These are phyloP conservation scores for Nasturtium officinale DNA, from an alignment of 345 rosid species.

Conservation along the genomic window DNA sequence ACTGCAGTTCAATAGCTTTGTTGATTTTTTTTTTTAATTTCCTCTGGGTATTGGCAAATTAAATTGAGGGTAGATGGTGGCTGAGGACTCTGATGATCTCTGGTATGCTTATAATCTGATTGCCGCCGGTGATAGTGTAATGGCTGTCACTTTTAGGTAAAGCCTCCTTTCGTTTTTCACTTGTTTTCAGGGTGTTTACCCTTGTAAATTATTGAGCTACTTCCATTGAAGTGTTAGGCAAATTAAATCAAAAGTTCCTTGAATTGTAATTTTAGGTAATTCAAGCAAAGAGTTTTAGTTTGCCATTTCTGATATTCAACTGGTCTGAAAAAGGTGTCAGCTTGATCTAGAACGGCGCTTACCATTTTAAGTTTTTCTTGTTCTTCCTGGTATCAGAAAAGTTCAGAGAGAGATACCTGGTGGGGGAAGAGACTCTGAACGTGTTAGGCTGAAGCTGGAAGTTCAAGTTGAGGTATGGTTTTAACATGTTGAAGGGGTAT, in stretches of 20 bases:
- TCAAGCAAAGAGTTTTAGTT: not conserved
- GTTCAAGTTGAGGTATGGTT: slow-evolving; percentile 46
- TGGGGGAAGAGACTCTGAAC: not conserved
- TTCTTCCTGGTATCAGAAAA: slow-evolving; percentile 28
- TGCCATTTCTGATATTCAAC: not conserved
- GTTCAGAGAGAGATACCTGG: not conserved
- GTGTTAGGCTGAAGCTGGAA: not conserved
- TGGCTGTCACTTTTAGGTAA: slow-evolving; percentile 45
- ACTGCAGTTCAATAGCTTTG: slow-evolving; percentile 1
- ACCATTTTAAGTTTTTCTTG: not conserved
- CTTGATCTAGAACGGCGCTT: slow-evolving; percentile 16
- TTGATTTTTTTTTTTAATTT: not conserved
- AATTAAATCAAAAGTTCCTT: not conserved
- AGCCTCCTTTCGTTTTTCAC: not conserved
- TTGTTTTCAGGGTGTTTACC: not conserved
- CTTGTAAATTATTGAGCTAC: not conserved
- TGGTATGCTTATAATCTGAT: slow-evolving; percentile 55
- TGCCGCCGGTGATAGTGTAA: too few species aligned
- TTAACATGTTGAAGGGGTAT: not conserved
- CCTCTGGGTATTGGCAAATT: not conserved
- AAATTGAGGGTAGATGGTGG: slow-evolving; percentile 59
- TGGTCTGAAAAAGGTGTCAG: not conserved
- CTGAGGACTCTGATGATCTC: slow-evolving; percentile 85
- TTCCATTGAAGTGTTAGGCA: not conserved
- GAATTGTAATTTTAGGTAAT: not conserved